Evolutionary conservation across 2,329 filamentous ascomycete species (phyloP), one percentile per base, ranked within the genome.

Genomic region (Daldinia sp.): DNA sequence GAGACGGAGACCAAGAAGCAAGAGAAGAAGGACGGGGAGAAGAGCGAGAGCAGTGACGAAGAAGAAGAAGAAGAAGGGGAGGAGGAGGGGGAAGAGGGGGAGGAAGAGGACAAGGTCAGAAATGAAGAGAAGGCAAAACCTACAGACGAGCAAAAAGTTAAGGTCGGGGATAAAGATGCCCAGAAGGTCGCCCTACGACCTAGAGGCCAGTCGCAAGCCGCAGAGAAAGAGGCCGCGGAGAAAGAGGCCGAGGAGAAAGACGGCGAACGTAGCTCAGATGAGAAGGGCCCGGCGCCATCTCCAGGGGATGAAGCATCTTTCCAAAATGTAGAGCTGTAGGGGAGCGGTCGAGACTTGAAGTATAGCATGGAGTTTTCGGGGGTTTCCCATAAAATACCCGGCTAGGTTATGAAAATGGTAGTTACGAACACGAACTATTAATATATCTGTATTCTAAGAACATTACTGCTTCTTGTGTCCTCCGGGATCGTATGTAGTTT

Each of bases 301-400:
- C 81, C 85, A 2, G 81, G 79, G 15, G 85, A 87, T 66, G 82
- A 83, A 0, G 80, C 81, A 4, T 85, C 85, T n/a, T 89, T 89
- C 74, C 86, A 89, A 70, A 85, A 89, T 68, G 86, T 89, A 47
- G 85, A 84, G 63, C 76, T 89, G 70, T 89, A 78, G 54, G 39
- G 54, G 39, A 25, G 21, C 9, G 35, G 30, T 61, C 37, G 48
- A 17, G 48, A 19, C 35, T 43, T 27, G 34, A 29, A 49, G 39
- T 52, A 51, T 47, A 54, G 65, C 65, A 65, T 62, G 66, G 69
- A 64, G 65, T 68, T 68, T 30, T 58, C 37, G 23, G 56, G 63
- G 30, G 19, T 45, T 53, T 53, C 30, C 34, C 27, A 59, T n/a
- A 43, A 50, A 58, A 60, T 53, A 63, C 59, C 63, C 59, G 52